Evolutionary conservation across 306 rosid genomes (phyloP).

Genomic region (Elaeagnus macrophylla): DNA sequence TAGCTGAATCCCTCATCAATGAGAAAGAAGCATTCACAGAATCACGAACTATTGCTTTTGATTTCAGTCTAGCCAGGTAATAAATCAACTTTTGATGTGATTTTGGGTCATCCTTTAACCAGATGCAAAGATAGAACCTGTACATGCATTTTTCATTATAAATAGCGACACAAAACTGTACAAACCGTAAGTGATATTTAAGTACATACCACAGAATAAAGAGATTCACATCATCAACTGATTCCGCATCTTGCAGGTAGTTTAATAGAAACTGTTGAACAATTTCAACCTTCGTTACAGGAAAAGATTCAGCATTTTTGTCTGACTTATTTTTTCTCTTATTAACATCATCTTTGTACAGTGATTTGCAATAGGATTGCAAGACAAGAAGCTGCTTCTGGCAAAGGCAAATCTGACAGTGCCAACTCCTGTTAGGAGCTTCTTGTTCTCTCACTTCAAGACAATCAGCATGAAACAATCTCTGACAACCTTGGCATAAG

Average conservation of each 20-base stretch:
- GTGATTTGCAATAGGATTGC: slow-evolving; percentile 78
- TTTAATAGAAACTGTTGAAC: slow-evolving; percentile 89
- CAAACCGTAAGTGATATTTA: slow-evolving; percentile 16
- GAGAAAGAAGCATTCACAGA: slow-evolving; percentile 54
- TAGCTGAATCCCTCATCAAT: slow-evolving; percentile 65
- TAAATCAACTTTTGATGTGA: slow-evolving; percentile 57
- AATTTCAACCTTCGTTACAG: slow-evolving; percentile 51
- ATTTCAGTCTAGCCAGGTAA: slow-evolving; percentile 74
- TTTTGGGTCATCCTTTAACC: slow-evolving; percentile 90
- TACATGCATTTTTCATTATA: slow-evolving; percentile 26
- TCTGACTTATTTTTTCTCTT: slow-evolving; percentile 35
- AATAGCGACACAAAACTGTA: slow-evolving; percentile 19
- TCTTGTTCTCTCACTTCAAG: slow-evolving; percentile 67
- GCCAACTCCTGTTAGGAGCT: slow-evolving; percentile 67
- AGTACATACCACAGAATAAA: slow-evolving; percentile 82
- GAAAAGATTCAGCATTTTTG: slow-evolving; percentile 32
- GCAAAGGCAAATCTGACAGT: slow-evolving; percentile 76
- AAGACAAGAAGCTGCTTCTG: slow-evolving; percentile 73
- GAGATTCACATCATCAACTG: slow-evolving; percentile 79
- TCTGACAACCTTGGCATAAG: slow-evolving; percentile 63
- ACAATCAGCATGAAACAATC: slow-evolving; percentile 83
- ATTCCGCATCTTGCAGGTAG: slow-evolving; percentile 68
- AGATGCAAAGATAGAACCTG: slow-evolving; percentile 91
- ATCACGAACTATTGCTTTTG: slow-evolving; percentile 73
- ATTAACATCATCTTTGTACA: slow-evolving; percentile 40